Evolutionary conservation across 495 filamentous ascomycete genomes (phyloP).

Genomic region (Lindgomyces ingoldianus): DNA sequence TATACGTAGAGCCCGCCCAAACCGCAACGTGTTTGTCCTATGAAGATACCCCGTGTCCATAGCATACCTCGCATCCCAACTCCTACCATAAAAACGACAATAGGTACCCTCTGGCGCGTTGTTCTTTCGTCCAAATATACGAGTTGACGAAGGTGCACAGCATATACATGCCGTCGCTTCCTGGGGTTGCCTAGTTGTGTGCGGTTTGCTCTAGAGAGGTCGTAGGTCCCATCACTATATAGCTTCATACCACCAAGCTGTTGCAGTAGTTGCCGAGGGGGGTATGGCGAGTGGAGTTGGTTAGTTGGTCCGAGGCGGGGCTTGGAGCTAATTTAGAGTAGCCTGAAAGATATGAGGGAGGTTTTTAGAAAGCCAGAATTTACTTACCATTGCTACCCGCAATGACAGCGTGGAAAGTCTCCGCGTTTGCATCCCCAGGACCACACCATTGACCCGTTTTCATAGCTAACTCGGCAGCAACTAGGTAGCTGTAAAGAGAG

Average conservation of each 20-base stretch:
- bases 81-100: no score
- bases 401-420: conserved; percentile 33
- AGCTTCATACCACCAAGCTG: conserved; percentile 48
- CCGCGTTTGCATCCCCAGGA: conserved; percentile 1
- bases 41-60: no score
- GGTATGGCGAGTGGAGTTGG: conserved; percentile 39
- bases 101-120: conserved; percentile 39
- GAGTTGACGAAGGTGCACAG: conserved; percentile 51
- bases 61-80: no score
- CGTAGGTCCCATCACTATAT: conserved; percentile 47
- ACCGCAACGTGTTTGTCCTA: no score
- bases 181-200: conserved; percentile 33
- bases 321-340: neutral
- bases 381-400: conserved; percentile 26
- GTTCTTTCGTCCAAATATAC: conserved; percentile 51
- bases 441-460: conserved; percentile 33
- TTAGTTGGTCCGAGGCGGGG: conserved; percentile 30
- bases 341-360: neutral
- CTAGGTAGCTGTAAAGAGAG: conserved; percentile 26
- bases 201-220: conserved; percentile 49
- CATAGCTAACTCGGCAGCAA: conserved; percentile 4
- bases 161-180: conserved; percentile 38
- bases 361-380: neutral
- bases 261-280: conserved; percentile 25
- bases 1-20: no score